These are phyloP conservation scores for Leucocoprinus gongylophorus DNA, from an alignment of 1,284 basidiomycete species.

Conservation along the genomic window DNA sequence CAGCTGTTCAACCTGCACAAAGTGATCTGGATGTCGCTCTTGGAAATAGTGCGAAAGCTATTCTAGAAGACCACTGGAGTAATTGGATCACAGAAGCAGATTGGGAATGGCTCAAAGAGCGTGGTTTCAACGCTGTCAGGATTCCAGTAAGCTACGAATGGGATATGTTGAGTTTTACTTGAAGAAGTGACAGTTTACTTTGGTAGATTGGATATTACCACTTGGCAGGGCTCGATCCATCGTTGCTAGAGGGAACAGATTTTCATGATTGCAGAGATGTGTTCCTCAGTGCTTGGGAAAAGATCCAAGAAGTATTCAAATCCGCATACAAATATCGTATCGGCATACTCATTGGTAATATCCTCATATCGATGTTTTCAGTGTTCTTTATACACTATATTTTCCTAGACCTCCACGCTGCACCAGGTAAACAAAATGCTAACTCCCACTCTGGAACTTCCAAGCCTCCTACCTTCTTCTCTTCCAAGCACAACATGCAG, in stretches of 20 bases:
- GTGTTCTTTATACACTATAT: not conserved
- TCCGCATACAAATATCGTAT: slow-evolving; percentile 56
- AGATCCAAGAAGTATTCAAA: slow-evolving; percentile 63
- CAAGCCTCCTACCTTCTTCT: slow-evolving; percentile 46
- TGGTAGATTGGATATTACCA: slow-evolving; percentile 76
- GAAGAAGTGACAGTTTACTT: not conserved
- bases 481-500: slow-evolving; percentile 34
- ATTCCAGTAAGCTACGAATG: slow-evolving; percentile 53
- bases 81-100: slow-evolving; percentile 66
- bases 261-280: slow-evolving; percentile 54
- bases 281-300: slow-evolving; percentile 68
- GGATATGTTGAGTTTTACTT: not conserved
- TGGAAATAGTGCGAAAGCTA: slow-evolving; percentile 50
- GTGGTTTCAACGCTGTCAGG: slow-evolving; percentile 77
- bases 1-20: slow-evolving; percentile 48
- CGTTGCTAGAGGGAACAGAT: slow-evolving; percentile 66
- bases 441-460: slow-evolving; percentile 63
- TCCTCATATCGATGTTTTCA: no score
- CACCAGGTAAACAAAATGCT: slow-evolving; percentile 70
- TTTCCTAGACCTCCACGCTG: slow-evolving; percentile 58
- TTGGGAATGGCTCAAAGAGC: slow-evolving; percentile 67
- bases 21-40: slow-evolving; percentile 74
- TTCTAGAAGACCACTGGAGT: slow-evolving; percentile 79
- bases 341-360: slow-evolving; percentile 70
- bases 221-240: slow-evolving; percentile 52